Evolutionary conservation across 352 stramenopile genomes (phyloP).

Genomic region (Pythium aristosporum): DNA sequence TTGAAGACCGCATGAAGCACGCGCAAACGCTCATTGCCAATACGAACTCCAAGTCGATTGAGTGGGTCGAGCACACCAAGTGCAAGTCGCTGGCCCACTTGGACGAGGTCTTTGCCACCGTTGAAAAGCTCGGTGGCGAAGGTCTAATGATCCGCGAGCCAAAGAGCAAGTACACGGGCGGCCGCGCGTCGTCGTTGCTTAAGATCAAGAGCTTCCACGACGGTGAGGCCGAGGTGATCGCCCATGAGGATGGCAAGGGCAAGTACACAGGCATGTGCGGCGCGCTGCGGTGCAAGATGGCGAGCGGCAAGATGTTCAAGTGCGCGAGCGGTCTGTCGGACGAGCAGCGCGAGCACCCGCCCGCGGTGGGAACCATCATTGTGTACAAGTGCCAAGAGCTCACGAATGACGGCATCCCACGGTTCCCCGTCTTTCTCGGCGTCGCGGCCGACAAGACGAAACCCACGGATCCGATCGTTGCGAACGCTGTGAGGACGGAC

Average conservation of each 20-base stretch:
- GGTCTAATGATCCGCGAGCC: conserved; percentile 73
- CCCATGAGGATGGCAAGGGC: conserved; percentile 66
- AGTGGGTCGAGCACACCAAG: conserved; percentile 63
- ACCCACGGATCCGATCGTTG: conserved; percentile 47
- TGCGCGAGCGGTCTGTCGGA: conserved; percentile 68
- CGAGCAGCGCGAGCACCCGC: conserved; percentile 44
- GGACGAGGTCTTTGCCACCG: conserved; percentile 49
- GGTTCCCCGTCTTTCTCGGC: conserved; percentile 72
- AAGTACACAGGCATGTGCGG: conserved; percentile 62
- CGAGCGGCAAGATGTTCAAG: conserved; percentile 71
- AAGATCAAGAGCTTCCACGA: conserved; percentile 84
- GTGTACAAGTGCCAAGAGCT: conserved; percentile 84
- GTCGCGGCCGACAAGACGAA: conserved; percentile 53
- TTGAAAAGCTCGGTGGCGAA: conserved; percentile 64
- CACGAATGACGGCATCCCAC: conserved; percentile 61
- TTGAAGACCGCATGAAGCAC: conserved; percentile 56
- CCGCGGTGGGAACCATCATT: conserved; percentile 55
- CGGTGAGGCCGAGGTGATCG: conserved; percentile 60
- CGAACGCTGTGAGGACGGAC: conserved; percentile 31
- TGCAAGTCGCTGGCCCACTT: conserved; percentile 50
- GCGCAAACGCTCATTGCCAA: conserved; percentile 30
- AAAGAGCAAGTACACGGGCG: conserved; percentile 43
- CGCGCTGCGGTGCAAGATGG: conserved; percentile 58
- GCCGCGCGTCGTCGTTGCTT: conserved; percentile 57
- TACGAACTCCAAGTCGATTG: conserved; percentile 40